Percentiles rank a stretch among this genome's conserved stretches.
These are phyloP conservation scores for Xylariales sp. DNA, from an alignment of 2,329 filamentous ascomycete species.

Conservation along the genomic window DNA sequence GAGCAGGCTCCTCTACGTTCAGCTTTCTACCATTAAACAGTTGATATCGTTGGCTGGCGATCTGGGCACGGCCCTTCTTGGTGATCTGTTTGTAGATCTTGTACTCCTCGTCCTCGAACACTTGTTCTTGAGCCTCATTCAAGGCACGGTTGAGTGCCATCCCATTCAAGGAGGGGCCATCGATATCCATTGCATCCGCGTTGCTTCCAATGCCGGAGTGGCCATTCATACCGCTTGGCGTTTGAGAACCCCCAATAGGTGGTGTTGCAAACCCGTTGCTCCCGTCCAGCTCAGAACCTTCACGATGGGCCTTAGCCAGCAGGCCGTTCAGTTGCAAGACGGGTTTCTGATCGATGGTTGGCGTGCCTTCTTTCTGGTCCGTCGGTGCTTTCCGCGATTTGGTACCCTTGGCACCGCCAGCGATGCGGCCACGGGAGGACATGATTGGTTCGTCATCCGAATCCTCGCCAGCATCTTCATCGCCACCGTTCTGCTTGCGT, in stretches of 20 bases:
- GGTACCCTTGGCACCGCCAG: conserved; percentile 72
- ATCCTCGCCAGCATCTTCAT: conserved; percentile 79
- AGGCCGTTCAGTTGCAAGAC: conserved; percentile 62
- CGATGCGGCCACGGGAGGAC: conserved; percentile 89
- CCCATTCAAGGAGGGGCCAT: conserved; percentile 66
- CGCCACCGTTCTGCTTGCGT: conserved; percentile 78
- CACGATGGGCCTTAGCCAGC: conserved; percentile 51
- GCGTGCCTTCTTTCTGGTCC: conserved; percentile 74
- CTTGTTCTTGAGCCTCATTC: conserved; percentile 65
- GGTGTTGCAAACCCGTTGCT: conserved; percentile 87
- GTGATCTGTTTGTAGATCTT: conserved; percentile 99
- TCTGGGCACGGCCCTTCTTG: conserved; percentile 85
- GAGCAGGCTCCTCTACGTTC: conserved; percentile 80
- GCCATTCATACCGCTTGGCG: conserved; percentile 68
- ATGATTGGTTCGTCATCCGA: conserved; percentile 98
- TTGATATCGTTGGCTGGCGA: conserved; percentile 79
- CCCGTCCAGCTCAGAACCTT: conserved; percentile 79
- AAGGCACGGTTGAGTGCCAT: conserved; percentile 60
- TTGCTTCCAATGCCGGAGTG: conserved; percentile 66
- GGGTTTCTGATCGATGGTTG: conserved; percentile 70
- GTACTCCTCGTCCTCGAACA: conserved; percentile 88
- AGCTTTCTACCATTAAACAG: conserved; percentile 82
- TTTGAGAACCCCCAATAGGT: conserved; percentile 67
- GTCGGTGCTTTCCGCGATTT: conserved; percentile 72
- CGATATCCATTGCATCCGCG: conserved; percentile 80